Percentiles rank a stretch among this genome's conserved stretches.
These are phyloP conservation scores for Mycena leptocephala DNA, from an alignment of 768 basidiomycete genomes.

Conservation along the genomic window DNA sequence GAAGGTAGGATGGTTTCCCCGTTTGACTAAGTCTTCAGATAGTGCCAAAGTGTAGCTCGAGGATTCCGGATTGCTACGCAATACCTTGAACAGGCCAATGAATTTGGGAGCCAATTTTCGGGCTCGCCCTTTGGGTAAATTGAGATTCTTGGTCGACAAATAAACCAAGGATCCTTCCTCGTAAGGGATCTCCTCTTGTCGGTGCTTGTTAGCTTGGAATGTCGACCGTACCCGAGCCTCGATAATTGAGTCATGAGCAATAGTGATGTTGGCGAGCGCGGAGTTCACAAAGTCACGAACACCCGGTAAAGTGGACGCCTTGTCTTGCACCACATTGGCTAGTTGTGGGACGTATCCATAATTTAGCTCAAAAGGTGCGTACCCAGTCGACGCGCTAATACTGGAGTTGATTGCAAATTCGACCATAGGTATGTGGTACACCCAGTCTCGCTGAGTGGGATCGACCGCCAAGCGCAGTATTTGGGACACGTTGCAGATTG, in stretches of 20 bases:
- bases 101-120: conserved; percentile 49
- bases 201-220: neutral
- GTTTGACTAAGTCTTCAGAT: conserved; percentile 38
- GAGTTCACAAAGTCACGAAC: no score
- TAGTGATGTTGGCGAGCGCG: conserved; percentile 40
- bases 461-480: neutral
- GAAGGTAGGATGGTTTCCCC: conserved; percentile 52
- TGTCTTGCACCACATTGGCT: no score
- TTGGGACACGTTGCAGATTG: neutral
- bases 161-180: conserved; percentile 48
- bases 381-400: no score
- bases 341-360: no score
- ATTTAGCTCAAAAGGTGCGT: no score
- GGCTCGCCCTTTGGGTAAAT: conserved; percentile 43
- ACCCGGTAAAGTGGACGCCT: no score
- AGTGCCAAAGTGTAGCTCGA: conserved; percentile 50
- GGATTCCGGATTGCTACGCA: conserved; percentile 26
- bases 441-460: neutral
- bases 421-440: neutral
- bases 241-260: conserved; percentile 57
- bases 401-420: no score
- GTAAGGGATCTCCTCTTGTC: conserved; percentile 33
- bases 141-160: conserved; percentile 54
- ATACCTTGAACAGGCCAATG: conserved; percentile 56
- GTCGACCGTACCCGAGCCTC: conserved; percentile 48